Evolutionary conservation across 2,329 filamentous ascomycete species (phyloP).

Genomic region (Talaromyces sp.): DNA sequence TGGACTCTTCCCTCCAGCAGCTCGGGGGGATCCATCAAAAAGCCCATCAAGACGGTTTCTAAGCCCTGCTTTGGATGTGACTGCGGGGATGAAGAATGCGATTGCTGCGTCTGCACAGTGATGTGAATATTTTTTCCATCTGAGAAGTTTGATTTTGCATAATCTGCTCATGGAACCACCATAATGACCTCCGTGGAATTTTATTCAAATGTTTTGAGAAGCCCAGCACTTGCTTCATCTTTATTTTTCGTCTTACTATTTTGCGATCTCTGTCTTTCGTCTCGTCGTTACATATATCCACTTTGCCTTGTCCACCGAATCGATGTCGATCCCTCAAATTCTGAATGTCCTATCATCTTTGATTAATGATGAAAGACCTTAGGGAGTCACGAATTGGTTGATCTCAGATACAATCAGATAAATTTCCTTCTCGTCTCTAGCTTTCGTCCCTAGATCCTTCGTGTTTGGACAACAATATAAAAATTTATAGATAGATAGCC

Average conservation of each 20-base stretch:
- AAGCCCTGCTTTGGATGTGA: slow-evolving; percentile 48
- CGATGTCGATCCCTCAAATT: too few relatives aligned
- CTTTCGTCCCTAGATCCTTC: too few relatives aligned
- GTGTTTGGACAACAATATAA: too few relatives aligned
- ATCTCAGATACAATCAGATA: too few relatives aligned
- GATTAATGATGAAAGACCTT: background rate
- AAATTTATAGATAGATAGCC: too few relatives aligned
- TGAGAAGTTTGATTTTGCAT: too few relatives aligned
- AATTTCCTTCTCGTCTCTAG: too few relatives aligned
- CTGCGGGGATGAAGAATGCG: slow-evolving; percentile 45
- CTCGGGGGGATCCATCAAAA: slow-evolving; percentile 39
- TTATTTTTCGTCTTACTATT: background rate
- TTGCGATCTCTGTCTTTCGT: background rate
- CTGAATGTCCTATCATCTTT: too few relatives aligned
- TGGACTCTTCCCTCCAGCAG: slow-evolving; percentile 38
- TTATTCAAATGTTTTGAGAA: too few relatives aligned
- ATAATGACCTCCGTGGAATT: background rate
- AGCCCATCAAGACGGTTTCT: slow-evolving; percentile 42
- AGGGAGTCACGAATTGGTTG: too few relatives aligned
- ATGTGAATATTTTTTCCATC: slow-evolving; percentile 38
- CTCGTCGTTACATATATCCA: background rate
- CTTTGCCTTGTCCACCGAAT: too few relatives aligned
- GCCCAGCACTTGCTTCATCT: background rate
- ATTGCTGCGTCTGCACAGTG: slow-evolving; percentile 45
- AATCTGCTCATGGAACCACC: too few relatives aligned